A percentile compares a stretch with the other conserved stretches of the same genome.
Conservation (phyloP, 805 yeast species). For the Sugiyamaella boreocaroliniensis region DNA sequence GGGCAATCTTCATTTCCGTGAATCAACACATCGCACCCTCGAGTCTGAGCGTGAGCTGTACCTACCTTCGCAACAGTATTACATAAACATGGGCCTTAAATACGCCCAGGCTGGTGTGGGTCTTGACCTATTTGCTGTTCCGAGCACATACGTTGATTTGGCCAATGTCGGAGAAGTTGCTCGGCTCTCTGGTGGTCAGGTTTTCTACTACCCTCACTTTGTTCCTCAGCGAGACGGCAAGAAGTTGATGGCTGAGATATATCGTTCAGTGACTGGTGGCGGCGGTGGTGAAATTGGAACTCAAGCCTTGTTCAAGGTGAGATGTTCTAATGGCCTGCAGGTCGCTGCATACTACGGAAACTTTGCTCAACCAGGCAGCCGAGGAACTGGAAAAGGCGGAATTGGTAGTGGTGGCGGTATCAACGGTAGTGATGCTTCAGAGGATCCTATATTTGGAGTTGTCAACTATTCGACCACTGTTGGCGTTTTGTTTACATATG, state of each 20-base stretch:
- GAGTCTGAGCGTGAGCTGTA: conserved; percentile 44
- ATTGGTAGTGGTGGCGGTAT: neutral
- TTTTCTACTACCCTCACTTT: conserved; percentile 62
- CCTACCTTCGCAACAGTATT: conserved; percentile 55
- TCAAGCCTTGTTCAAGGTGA: conserved; percentile 74
- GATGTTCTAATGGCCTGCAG: conserved; percentile 84
- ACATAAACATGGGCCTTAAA: conserved; percentile 51
- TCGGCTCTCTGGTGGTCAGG: conserved; percentile 61
- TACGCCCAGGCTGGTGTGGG: conserved; percentile 58
- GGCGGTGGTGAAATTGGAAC: conserved; percentile 49
- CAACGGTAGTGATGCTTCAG: conserved; percentile 23
- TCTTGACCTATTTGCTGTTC: conserved; percentile 65
- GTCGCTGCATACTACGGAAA: conserved; percentile 69
- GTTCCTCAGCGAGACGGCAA: conserved; percentile 62
- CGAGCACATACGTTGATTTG: conserved; percentile 61
- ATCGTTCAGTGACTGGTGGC: conserved; percentile 30
- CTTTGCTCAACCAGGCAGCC: conserved; percentile 33
- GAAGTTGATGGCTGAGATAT: conserved; percentile 53
- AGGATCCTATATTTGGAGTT: conserved; percentile 67
- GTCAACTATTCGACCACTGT: conserved; percentile 57
- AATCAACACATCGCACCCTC: conserved; percentile 17
- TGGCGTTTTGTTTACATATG: conserved; percentile 68
- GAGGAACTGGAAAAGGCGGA: neutral
- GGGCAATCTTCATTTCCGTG: conserved; percentile 44
- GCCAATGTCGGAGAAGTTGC: conserved; percentile 65